Evolutionary conservation across 1,284 basidiomycete genomes (phyloP), one percentile per base, ranked within the genome.

Genomic region (Ceratobasidium theobromae): DNA sequence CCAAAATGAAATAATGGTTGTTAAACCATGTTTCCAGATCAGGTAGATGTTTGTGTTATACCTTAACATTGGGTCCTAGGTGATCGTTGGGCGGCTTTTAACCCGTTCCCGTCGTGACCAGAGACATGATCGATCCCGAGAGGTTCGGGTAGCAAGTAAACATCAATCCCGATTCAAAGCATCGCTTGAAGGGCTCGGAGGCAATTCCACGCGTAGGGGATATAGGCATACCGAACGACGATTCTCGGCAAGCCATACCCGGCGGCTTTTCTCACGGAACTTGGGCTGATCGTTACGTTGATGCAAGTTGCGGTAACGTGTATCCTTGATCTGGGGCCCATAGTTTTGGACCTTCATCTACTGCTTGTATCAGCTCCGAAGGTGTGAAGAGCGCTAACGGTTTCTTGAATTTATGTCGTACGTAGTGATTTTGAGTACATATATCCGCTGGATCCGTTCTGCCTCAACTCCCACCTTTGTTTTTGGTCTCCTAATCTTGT

Each of bases 251-350:
- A 51, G 52, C 45, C 58, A 62, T 45, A 62, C 52, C 58, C 58
- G 58, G 58, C 58, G 33, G 58, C 58, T 62, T 62, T 62, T 62
- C 58, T 62, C 58, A 62, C 58, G 58, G 58, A 62, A 52, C 58
- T 62, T 62, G 58, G 58, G 49, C 49, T 52, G 49, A 52, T 62
- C 52, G 58, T 62, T 40, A 35, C 38, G 16, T 43, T 62, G 58
- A 62, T 62, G 58, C 46, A n/a, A 52, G 32, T 33, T 62, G 58
- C 58, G 58, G 58, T 51, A 62, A 62, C 33, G 48, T 62, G 58
- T 48, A 51, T 62, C 58, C 58, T 62, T 62, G 58, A 62, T 62
- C 58, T 62, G 32, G 6, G 58, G 27, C 33, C 58, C 58, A 30
- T 27, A 51, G 35, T 52, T 62, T 30, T 62, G 58, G 58, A 23